Percentiles rank a stretch among this genome's conserved stretches.
Evolutionary conservation across 495 filamentous ascomycete genomes (phyloP).

Genomic region (Elasticomyces elasticus): DNA sequence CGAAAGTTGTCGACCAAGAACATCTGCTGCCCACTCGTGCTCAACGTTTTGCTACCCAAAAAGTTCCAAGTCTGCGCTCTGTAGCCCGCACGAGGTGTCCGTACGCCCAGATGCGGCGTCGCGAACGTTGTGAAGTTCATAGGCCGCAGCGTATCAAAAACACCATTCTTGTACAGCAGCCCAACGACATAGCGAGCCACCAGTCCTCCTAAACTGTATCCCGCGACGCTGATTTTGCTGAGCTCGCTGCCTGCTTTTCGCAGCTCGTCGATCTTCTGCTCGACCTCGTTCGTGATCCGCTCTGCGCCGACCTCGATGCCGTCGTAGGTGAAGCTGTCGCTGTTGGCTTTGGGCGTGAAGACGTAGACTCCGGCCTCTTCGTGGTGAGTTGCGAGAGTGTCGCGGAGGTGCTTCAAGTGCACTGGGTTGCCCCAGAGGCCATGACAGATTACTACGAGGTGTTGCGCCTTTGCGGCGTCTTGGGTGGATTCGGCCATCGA

Average conservation of each 20-base stretch:
- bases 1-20: slow-evolving; percentile 81
- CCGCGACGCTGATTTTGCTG: slow-evolving; percentile 72
- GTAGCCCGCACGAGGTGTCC: slow-evolving; percentile 60
- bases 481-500: slow-evolving; percentile 3
- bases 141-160: slow-evolving; percentile 67
- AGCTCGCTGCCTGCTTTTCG: slow-evolving; percentile 56
- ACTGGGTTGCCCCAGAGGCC: slow-evolving; percentile 89
- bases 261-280: slow-evolving; percentile 63
- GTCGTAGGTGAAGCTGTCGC: slow-evolving; percentile 82
- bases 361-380: slow-evolving; percentile 58
- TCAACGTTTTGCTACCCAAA: slow-evolving; percentile 65
- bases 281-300: slow-evolving; percentile 77
- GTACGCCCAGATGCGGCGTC: slow-evolving; percentile 77
- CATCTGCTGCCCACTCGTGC: slow-evolving; percentile 72
- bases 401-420: slow-evolving; percentile 65
- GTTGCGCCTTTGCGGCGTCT: slow-evolving; percentile 41
- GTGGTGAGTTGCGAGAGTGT: slow-evolving; percentile 54
- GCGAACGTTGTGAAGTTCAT: slow-evolving; percentile 93
- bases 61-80: slow-evolving; percentile 66
- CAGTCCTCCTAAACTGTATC: slow-evolving; percentile 83
- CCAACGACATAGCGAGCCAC: slow-evolving; percentile 83
- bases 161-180: slow-evolving; percentile 66
- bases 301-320: slow-evolving; percentile 87
- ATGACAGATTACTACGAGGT: slow-evolving; percentile 91
- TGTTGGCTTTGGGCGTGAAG: slow-evolving; percentile 67